phyloP scores from a whole-genome alignment of 257 asterid species.

The Solanum rostratum region DNA sequence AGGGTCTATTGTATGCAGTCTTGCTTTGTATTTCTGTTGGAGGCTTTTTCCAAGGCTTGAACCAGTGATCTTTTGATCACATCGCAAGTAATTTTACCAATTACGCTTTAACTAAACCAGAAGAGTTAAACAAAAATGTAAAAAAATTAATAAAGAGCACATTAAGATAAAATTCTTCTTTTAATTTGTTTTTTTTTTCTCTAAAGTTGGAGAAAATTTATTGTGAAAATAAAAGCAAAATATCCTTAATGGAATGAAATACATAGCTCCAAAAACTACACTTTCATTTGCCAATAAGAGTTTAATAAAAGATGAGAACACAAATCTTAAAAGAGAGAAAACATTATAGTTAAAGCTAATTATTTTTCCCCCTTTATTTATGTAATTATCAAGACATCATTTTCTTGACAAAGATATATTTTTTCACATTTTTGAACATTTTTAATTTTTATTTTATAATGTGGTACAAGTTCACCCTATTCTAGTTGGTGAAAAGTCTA shows the following conservation, averaged over 20 bases:
- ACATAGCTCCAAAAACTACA: not conserved
- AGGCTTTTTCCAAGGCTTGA: too few species aligned
- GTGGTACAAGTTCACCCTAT: not conserved
- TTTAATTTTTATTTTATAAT: not conserved
- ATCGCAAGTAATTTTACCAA: too few species aligned
- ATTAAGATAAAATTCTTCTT: not conserved
- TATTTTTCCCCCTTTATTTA: not conserved
- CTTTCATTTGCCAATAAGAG: not conserved
- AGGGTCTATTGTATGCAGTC: too few species aligned
- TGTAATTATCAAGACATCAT: not conserved
- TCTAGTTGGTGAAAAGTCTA: not conserved
- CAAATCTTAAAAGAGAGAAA: not conserved
- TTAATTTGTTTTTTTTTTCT: not conserved
- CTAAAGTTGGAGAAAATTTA: not conserved
- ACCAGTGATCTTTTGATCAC: accelerated
- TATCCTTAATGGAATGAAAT: not conserved
- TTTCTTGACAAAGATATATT: not conserved
- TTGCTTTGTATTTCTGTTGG: too few species aligned
- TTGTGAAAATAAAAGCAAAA: not conserved
- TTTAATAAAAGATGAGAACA: not conserved
- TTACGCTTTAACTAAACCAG: not conserved
- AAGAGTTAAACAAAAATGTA: not conserved
- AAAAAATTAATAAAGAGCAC: not conserved
- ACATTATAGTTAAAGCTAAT: not conserved
- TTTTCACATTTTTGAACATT: not conserved